Conservation (phyloP, 345 rosid genomes). For the Citrus cavaleriei region DNA sequence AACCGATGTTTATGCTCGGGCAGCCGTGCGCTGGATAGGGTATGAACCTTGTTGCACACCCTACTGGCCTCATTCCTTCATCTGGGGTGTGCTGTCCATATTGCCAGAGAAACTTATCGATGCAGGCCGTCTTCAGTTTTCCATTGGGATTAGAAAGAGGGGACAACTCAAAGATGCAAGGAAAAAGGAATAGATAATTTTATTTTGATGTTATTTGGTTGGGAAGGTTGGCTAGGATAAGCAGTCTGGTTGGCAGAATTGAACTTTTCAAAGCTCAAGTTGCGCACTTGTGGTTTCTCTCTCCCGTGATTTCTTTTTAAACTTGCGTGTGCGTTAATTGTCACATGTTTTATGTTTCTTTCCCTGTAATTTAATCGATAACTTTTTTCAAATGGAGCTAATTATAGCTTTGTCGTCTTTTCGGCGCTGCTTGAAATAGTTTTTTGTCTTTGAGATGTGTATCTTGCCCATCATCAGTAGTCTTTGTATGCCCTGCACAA, state of each 20-base stretch:
- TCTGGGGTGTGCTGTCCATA: slow-evolving; percentile 46
- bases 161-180: slow-evolving; percentile 68
- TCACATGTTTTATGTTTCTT: background rate
- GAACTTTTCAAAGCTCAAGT: background rate
- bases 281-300: background rate
- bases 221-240: background rate
- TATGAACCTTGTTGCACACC: slow-evolving; percentile 75
- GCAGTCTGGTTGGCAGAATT: background rate
- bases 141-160: slow-evolving; percentile 54
- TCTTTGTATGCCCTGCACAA: background rate
- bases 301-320: background rate
- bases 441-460: background rate
- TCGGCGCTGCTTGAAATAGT: background rate
- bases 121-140: slow-evolving; percentile 42
- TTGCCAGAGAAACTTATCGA: slow-evolving; percentile 54
- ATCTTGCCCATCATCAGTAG: background rate
- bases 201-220: background rate
- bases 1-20: slow-evolving; percentile 58
- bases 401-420: background rate
- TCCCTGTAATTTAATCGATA: background rate
- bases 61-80: slow-evolving; percentile 75
- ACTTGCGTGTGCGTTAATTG: background rate
- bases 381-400: background rate
- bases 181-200: slow-evolving; percentile 44
- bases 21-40: slow-evolving; percentile 61